These are phyloP conservation scores for Eutypa lata DNA, from an alignment of 2,329 filamentous ascomycete genomes.

Conservation along the genomic window DNA sequence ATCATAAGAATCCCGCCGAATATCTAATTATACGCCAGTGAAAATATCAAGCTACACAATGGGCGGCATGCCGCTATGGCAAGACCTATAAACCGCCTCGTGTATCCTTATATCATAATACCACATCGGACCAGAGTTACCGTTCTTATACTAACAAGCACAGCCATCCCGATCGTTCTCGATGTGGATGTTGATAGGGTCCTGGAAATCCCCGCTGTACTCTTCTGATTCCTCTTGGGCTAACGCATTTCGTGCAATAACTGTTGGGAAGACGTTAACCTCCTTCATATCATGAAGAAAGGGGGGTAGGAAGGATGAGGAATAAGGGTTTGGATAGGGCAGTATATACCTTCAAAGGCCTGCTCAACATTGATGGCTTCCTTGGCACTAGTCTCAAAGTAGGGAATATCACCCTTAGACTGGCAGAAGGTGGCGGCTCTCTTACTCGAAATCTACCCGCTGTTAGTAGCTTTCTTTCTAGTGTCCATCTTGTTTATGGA, in stretches of 20 bases:
- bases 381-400: conserved; percentile 99
- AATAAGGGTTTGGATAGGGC: too few species aligned
- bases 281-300: neutral
- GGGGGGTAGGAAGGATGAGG: too few species aligned
- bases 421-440: conserved; percentile 96
- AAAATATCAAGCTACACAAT: too few species aligned
- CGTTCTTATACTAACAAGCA: conserved; percentile 63
- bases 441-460: conserved; percentile 79
- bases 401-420: conserved; percentile 94
- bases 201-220: conserved; percentile 94
- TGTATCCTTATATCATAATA: too few species aligned
- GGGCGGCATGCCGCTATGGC: neutral
- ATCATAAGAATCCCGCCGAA: too few species aligned
- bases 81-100: neutral
- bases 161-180: conserved; percentile 92
- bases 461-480: conserved; percentile 16
- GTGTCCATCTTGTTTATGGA: neutral
- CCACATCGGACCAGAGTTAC: neutral
- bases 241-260: conserved; percentile 92
- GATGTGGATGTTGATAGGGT: conserved; percentile 97
- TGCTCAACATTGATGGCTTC: conserved; percentile 97
- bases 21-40: too few species aligned
- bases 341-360: conserved; percentile 59
- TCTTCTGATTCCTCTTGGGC: conserved; percentile 97
- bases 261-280: conserved; percentile 40